Conservation (phyloP, 2,329 filamentous ascomycete genomes). For the Penicillium expansum region DNA sequence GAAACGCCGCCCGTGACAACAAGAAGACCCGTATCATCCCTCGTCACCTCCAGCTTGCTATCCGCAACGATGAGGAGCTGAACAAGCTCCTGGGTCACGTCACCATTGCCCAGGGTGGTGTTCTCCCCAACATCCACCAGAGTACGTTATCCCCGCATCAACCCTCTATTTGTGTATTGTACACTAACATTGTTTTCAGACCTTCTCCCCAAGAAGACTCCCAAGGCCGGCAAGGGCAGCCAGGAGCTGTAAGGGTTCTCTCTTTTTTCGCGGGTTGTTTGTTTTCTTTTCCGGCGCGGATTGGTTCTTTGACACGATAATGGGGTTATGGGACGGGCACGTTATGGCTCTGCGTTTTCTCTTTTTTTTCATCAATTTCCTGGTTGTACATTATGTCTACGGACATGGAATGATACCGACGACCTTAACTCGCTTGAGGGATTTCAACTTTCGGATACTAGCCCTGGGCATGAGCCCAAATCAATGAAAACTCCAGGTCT, state of each 20-base stretch:
- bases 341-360: slow-evolving; percentile 56
- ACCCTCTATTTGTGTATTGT: slow-evolving; percentile 8
- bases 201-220: slow-evolving; percentile 98
- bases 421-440: slow-evolving; percentile 34
- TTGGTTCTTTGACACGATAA: slow-evolving; percentile 67
- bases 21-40: slow-evolving; percentile 99
- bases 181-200: slow-evolving; percentile 54
- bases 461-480: slow-evolving; percentile 16
- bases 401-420: slow-evolving; percentile 50
- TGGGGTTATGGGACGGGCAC: slow-evolving; percentile 66
- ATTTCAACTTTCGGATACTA: slow-evolving; percentile 28
- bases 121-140: slow-evolving; percentile 94
- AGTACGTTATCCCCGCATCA: slow-evolving; percentile 62
- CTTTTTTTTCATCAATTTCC: slow-evolving; percentile 44
- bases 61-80: slow-evolving; percentile 98
- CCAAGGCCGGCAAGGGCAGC: slow-evolving; percentile 90
- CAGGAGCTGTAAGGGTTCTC: slow-evolving; percentile 78
- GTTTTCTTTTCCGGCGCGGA: slow-evolving; percentile 70
- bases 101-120: slow-evolving; percentile 96
- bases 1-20: slow-evolving; percentile 98
- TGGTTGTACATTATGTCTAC: slow-evolving; percentile 63
- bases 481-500: slow-evolving; percentile 29
- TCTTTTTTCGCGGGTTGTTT: slow-evolving; percentile 47
- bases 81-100: slow-evolving; percentile 97
- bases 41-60: slow-evolving; percentile 97